A percentile compares a stretch with the other conserved stretches of the same genome.
Evolutionary conservation across 495 filamentous ascomycete species (phyloP).

Genomic region (Jackrogersella minutella): DNA sequence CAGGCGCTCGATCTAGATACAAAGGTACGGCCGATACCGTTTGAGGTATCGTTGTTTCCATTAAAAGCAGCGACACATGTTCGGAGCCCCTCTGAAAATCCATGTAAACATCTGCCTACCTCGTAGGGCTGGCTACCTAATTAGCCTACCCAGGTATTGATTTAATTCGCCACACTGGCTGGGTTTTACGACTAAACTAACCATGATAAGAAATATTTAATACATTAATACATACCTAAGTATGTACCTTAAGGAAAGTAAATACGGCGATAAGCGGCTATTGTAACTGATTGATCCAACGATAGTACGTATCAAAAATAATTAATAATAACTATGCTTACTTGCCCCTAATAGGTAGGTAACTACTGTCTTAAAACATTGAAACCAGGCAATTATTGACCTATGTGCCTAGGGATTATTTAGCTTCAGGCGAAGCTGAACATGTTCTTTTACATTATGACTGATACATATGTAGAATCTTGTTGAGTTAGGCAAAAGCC

Average conservation of each 20-base stretch:
- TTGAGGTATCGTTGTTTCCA: not conserved
- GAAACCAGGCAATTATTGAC: not conserved
- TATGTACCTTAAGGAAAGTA: not conserved
- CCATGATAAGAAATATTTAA: not conserved
- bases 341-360: not conserved
- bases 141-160: slow-evolving; percentile 6
- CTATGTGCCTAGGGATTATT: not conserved
- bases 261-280: not conserved
- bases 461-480: slow-evolving; percentile 17
- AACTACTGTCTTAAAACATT: not conserved
- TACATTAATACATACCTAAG: no score
- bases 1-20: not conserved
- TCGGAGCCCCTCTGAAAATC: not conserved
- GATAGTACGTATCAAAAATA: no score
- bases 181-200: slow-evolving; percentile 28
- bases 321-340: not conserved
- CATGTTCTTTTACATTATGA: slow-evolving; percentile 27
- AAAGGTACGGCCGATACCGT: not conserved
- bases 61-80: slow-evolving; percentile 32
- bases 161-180: slow-evolving; percentile 6
- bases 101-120: not conserved
- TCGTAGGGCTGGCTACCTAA: slow-evolving; percentile 36
- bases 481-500: slow-evolving; percentile 22
- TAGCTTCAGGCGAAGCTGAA: not conserved
- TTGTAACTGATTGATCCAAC: not conserved